Evolutionary conservation across 768 basidiomycete genomes (phyloP), one percentile per base, ranked within the genome.

Genomic region (Tulasnella sp.): DNA sequence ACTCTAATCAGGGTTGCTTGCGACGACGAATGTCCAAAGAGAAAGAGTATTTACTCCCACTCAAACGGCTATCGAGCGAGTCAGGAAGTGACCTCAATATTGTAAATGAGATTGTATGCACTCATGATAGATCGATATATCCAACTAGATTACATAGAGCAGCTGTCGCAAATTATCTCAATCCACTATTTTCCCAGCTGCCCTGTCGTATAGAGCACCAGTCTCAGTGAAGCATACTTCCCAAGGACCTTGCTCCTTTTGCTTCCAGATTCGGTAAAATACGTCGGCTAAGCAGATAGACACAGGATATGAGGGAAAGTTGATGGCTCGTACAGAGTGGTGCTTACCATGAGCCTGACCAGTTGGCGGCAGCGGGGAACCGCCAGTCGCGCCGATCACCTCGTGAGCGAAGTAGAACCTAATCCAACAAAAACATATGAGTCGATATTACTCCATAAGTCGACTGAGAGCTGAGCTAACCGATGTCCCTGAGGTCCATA

Each of bases 371-470:
- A 35, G 18, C 15, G 15, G 35, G 29, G 61, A 16, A 15, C 70
- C 61, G 23, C 76, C 76, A 0, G 51, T 51, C 39, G 13, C 61
- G 5, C 23, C 13, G 18, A 15, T 70, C 0, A 77, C 76, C n/a
- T 77, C 61, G 6, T 70, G 39, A n/a, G 76, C 76, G 26, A 20
- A 77, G 69, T 77, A 71, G 40, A 77, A 77, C 39, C 76, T 77
- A 13, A 18, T n/a, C n/a, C n/a, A n/a, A n/a, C n/a, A n/a, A n/a
- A n/a, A n/a, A n/a, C n/a, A n/a, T n/a, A n/a, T n/a, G n/a, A n/a
- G n/a, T n/a, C n/a, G n/a, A n/a, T n/a, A n/a, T n/a, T n/a, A n/a
- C n/a, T n/a, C n/a, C n/a, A n/a, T n/a, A n/a, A n/a, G n/a, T n/a
- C n/a, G n/a, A n/a, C n/a, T n/a, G n/a, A n/a, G n/a, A n/a, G n/a